phyloP scores from a whole-genome alignment of 116 monocot species.

The Cymodocea nodosa region DNA sequence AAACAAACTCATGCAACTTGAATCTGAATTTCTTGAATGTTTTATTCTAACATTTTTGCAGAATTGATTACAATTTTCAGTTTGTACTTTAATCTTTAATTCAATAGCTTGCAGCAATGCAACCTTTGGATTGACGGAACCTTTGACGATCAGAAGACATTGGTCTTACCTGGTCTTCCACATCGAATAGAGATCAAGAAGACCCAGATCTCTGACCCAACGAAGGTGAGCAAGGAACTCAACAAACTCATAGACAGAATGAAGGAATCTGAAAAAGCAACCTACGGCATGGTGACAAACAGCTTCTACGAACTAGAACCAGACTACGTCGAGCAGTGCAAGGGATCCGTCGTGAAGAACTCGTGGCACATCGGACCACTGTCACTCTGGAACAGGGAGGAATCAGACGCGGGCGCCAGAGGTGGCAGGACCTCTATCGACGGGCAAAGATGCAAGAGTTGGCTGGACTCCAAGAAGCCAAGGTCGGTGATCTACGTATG shows the following conservation, averaged over 20 bases:
- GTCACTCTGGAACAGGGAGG: background rate
- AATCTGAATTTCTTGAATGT: too few relatives aligned
- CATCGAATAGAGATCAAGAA: background rate
- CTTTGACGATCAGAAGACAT: background rate
- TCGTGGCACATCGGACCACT: conserved; percentile 12
- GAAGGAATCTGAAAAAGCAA: background rate
- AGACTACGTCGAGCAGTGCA: background rate
- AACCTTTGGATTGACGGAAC: background rate
- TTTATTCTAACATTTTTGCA: too few relatives aligned
- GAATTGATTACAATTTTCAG: too few relatives aligned
- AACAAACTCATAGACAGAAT: background rate
- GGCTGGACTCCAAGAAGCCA: conserved; percentile 7
- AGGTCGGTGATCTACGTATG: conserved; percentile 15
- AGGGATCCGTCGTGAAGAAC: background rate
- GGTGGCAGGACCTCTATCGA: background rate
- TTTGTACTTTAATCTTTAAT: too few relatives aligned
- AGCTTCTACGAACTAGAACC: conserved; percentile 13
- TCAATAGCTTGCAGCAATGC: too few relatives aligned
- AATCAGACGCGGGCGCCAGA: background rate
- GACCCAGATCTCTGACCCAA: background rate
- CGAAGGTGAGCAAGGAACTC: too few relatives aligned
- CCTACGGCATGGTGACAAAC: conserved; percentile 8
- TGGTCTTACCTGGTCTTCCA: conserved; percentile 2
- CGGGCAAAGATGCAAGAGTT: background rate
- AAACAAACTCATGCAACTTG: too few relatives aligned